Percentiles rank a stretch among this genome's conserved stretches.
These are phyloP conservation scores for Puccinellia tenuiflora DNA, from an alignment of 176 grass and related monocot species.

Conservation along the genomic window DNA sequence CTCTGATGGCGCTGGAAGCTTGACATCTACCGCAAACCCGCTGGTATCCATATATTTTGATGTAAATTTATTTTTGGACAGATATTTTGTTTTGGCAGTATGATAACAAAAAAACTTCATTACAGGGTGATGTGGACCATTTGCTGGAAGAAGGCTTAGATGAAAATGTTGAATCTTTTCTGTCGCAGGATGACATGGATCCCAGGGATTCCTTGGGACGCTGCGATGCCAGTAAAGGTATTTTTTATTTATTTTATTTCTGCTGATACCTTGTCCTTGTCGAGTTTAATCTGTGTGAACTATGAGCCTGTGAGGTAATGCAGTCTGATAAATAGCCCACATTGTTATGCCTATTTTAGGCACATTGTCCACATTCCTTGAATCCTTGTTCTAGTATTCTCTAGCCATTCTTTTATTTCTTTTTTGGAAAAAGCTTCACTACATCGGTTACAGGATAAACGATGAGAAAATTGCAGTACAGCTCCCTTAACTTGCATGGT, in stretches of 20 bases:
- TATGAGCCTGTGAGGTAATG: not conserved
- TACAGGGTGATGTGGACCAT: constrained; percentile 88
- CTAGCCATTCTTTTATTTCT: not conserved
- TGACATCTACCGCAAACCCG: constrained; percentile 80
- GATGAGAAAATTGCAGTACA: not conserved
- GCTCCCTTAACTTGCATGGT: not conserved
- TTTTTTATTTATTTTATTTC: constrained; percentile 22
- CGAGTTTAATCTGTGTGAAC: not conserved
- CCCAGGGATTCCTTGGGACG: constrained; percentile 82
- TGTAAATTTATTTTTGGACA: not conserved
- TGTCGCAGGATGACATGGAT: constrained; percentile 98
- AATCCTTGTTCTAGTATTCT: not conserved
- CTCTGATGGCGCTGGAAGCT: constrained; percentile 70
- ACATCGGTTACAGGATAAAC: not conserved
- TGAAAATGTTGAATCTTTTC: constrained; percentile 98
- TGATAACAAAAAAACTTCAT: constrained; percentile 19
- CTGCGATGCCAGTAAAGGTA: constrained; percentile 86
- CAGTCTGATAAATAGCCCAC: not conserved
- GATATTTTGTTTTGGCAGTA: not conserved
- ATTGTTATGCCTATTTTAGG: constrained; percentile 14
- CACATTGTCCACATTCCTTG: not conserved
- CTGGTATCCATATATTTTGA: constrained; percentile 42
- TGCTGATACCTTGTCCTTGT: constrained; percentile 14
- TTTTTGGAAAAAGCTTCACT: not conserved
- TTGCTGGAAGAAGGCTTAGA: constrained; percentile 96